Base-by-base conservation (phyloP, 2,329 filamentous ascomycete species). In the Aureobasidium sp. region DNA sequence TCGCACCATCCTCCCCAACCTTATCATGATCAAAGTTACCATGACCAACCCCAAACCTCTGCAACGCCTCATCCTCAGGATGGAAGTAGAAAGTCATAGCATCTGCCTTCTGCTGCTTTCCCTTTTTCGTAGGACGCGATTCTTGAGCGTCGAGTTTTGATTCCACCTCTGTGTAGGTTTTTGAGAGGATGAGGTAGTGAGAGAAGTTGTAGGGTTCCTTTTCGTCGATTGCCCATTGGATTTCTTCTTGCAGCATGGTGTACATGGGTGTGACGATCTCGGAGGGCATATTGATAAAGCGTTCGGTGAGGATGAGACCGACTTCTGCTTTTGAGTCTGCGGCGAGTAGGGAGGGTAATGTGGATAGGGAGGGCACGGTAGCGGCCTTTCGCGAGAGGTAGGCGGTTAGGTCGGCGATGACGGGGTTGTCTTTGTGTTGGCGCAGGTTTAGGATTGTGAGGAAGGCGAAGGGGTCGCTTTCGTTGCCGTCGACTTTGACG, bases 401-500 rank as follows among this genome's bases (percentile, higher is more conserved):
- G 65, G 82, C 74, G 55, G 84, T 83, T 15, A 97, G 77, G 63
- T 87, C 81, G 66, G 86, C 82, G 64, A 97, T 82, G 29, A 86
- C 83, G 67, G 86, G 82, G 72, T 89, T 90, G 61, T 89, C 84
- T 67, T 78, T 83, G 75, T 96, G 91, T 70, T 90, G 86, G 60
- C 86, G 81, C 52, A 94, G 77, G 72, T 96, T 97, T 63, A 99
- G 77, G 8, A 91, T 88, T 0, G 92, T 96, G 65, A 97, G 79
- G 74, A 99, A 90, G 11, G 93, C 92, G 75, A 94, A 97, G 2
- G 94, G 88, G 71, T 97, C 94, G 49, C 86, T 90, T 69, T 92
- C 91, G 71, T 94, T 91, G 69, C 92, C 91, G 68, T 97, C 93
- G n/a, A 94, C 90, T 77, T 99, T 99, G 67, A 97, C 91, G 0